These are phyloP conservation scores for Penicillium nucicola DNA, from an alignment of 495 filamentous ascomycete species.

Conservation along the genomic window DNA sequence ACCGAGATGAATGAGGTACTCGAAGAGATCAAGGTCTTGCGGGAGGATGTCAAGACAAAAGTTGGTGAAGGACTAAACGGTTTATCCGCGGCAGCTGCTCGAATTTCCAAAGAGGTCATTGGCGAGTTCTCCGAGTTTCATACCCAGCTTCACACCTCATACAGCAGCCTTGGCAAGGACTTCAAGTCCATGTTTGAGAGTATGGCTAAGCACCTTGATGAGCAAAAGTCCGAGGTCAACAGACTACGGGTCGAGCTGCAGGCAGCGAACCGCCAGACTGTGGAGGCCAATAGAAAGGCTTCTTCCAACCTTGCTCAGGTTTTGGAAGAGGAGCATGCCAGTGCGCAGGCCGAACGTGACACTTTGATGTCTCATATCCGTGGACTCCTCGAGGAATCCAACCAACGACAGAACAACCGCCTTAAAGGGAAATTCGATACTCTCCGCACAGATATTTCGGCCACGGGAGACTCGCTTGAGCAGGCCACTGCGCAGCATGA, in stretches of 20 bases:
- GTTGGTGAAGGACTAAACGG: constrained; percentile 84
- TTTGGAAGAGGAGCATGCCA: constrained; percentile 70
- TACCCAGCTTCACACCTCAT: constrained; percentile 77
- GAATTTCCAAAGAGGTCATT: constrained; percentile 88
- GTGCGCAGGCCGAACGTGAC: constrained; percentile 71
- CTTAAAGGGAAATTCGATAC: constrained; percentile 57
- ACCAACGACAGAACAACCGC: constrained; percentile 69
- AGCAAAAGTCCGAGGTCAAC: constrained; percentile 78
- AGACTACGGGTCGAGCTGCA: constrained; percentile 66
- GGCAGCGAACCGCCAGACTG: constrained; percentile 59
- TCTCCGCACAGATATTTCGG: constrained; percentile 60
- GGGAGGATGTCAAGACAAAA: constrained; percentile 80
- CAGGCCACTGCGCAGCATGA: constrained; percentile 61
- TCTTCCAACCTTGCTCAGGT: constrained; percentile 66
- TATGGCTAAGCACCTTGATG: constrained; percentile 64
- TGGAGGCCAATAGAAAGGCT: constrained; percentile 63
- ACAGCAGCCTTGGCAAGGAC: constrained; percentile 82
- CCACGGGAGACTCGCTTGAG: constrained; percentile 61
- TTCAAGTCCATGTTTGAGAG: constrained; percentile 84
- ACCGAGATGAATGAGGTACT: constrained; percentile 88
- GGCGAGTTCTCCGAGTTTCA: constrained; percentile 81
- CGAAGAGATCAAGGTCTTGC: constrained; percentile 84
- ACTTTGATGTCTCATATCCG: constrained; percentile 73
- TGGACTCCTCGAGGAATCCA: constrained; percentile 67
- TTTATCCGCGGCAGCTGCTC: constrained; percentile 78